These are phyloP conservation scores for Ganoderma lingzhi DNA, from an alignment of 1,284 basidiomycete genomes.

Conservation along the genomic window DNA sequence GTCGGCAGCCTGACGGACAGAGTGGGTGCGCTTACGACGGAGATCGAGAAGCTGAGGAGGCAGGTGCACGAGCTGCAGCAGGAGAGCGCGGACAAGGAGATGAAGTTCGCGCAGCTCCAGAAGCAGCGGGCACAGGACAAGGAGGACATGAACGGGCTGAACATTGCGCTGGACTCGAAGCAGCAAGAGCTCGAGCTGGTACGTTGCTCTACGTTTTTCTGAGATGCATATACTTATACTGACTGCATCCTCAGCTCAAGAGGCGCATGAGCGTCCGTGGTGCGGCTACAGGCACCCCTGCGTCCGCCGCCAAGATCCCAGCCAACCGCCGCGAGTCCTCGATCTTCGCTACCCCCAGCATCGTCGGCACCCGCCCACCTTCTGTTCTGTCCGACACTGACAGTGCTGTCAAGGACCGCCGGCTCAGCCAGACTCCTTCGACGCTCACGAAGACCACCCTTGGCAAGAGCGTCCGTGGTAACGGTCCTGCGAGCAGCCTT, in stretches of 20 bases:
- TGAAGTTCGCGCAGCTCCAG: conserved; percentile 77
- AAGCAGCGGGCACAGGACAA: conserved; percentile 74
- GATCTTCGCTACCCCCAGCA: conserved; percentile 53
- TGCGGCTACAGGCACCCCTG: conserved; percentile 68
- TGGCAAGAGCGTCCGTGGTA: conserved; percentile 58
- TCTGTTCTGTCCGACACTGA: conserved; percentile 64
- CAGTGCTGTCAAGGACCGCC: conserved; percentile 46
- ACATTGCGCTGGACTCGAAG: conserved; percentile 88
- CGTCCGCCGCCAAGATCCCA: conserved; percentile 50
- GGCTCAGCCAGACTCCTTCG: conserved; percentile 38
- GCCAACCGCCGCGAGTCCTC: conserved; percentile 61
- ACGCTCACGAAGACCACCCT: conserved; percentile 44
- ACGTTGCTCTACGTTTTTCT: conserved; percentile 42
- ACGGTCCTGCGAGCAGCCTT: conserved; percentile 50
- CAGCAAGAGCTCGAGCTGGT: conserved; percentile 91
- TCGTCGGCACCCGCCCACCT: conserved; percentile 52
- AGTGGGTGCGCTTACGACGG: conserved; percentile 60
- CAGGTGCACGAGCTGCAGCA: conserved; percentile 78
- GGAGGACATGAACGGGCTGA: conserved; percentile 82
- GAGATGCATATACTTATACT: conserved; percentile 13
- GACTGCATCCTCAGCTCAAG: conserved; percentile 66
- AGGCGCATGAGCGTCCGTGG: conserved; percentile 69
- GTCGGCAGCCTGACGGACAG: conserved; percentile 55
- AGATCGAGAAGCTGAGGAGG: conserved; percentile 67
- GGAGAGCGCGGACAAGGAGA: conserved; percentile 84